Percentiles rank a stretch among this genome's conserved stretches.
phyloP scores from a whole-genome alignment of 129 eudicot genomes.

The carrot (Daucus carota) region DH1_v3.0 NC_030382.2:12933501-12934000 shows the following conservation, averaged over 20 bases:
- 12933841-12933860: slow-evolving; percentile 72
- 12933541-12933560: slow-evolving; percentile 68
- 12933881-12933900: slow-evolving; percentile 90
- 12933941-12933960: slow-evolving; percentile 84
- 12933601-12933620: slow-evolving; percentile 21
- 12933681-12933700: slow-evolving; percentile 39
- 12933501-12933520: slow-evolving; percentile 79
- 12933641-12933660: slow-evolving; percentile 38
- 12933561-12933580: slow-evolving; percentile 40
- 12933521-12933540: slow-evolving; percentile 78
- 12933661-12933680: slow-evolving; percentile 43
- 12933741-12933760: slow-evolving; percentile 95
- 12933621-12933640: slow-evolving; percentile 60
- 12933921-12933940: slow-evolving; percentile 89
- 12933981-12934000: slow-evolving; percentile 87
- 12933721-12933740: slow-evolving; percentile 83
- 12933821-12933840: slow-evolving; percentile 86
- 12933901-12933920: slow-evolving; percentile 88
- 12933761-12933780: slow-evolving; percentile 72
- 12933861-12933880: slow-evolving; percentile 83
- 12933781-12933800: slow-evolving; percentile 95
- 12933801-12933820: slow-evolving; percentile 95
- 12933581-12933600: slow-evolving; percentile 43
- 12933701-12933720: slow-evolving; percentile 82
- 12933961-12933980: slow-evolving; percentile 90